phyloP scores from a whole-genome alignment of 306 rosid genomes.

The Mimosa bimucronata region DNA sequence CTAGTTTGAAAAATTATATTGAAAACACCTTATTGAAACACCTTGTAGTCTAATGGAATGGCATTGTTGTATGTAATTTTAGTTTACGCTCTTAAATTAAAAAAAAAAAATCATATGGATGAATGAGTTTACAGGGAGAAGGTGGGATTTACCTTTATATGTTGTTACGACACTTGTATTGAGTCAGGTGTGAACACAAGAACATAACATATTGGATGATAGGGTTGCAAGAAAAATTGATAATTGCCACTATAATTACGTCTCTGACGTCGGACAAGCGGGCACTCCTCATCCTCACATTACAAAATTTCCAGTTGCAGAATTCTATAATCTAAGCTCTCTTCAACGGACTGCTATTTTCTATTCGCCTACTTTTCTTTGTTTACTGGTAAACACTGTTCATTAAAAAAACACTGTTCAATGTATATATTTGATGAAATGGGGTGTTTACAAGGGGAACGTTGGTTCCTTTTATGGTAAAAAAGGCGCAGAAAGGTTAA shows the following conservation, averaged over 20 bases:
- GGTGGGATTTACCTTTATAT: background rate
- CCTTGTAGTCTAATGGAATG: too few relatives aligned
- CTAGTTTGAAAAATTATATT: conserved; percentile 22
- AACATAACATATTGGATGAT: conserved; percentile 34
- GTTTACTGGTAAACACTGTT: too few relatives aligned
- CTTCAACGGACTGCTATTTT: background rate
- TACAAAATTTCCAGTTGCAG: conserved; percentile 36
- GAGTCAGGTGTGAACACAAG: conserved; percentile 31
- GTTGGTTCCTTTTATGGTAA: background rate
- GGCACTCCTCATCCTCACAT: conserved; percentile 12
- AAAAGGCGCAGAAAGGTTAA: background rate
- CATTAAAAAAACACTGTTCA: background rate
- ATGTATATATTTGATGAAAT: background rate
- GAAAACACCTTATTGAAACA: too few relatives aligned
- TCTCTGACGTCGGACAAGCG: conserved; percentile 26
- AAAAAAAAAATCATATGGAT: too few relatives aligned
- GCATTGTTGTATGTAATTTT: too few relatives aligned
- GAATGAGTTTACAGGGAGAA: background rate
- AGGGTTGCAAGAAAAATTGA: conserved; percentile 33
- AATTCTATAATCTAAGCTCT: conserved; percentile 18
- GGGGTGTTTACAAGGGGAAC: background rate
- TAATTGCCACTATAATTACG: conserved; percentile 36
- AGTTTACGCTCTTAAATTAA: too few relatives aligned
- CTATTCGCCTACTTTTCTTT: background rate
- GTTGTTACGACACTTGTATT: conserved; percentile 23